phyloP scores from a whole-genome alignment of 2,329 filamentous ascomycete species.

The Coniella vitis region DNA sequence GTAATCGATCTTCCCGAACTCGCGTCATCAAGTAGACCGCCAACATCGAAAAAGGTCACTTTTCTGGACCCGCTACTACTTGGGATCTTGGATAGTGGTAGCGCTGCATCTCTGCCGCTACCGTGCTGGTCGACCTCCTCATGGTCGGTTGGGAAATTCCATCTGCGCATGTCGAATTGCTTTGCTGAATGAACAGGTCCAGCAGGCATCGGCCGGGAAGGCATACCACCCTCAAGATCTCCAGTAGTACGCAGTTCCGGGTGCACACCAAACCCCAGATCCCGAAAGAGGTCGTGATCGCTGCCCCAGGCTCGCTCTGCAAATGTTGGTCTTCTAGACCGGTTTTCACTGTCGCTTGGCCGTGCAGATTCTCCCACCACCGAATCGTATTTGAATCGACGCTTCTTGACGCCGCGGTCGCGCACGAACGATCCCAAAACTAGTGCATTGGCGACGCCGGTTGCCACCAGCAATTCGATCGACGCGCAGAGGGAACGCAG shows the following conservation, averaged over 20 bases:
- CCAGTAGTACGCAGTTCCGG: conserved; percentile 40
- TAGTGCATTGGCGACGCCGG: conserved; percentile 78
- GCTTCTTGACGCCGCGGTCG: conserved; percentile 84
- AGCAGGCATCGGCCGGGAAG: conserved; percentile 25
- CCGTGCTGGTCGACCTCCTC: conserved; percentile 22
- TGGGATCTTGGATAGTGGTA: conserved; percentile 28
- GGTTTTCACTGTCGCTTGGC: conserved; percentile 54
- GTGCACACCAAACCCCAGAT: conserved; percentile 63
- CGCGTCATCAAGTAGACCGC: conserved; percentile 58
- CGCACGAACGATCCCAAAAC: conserved; percentile 89
- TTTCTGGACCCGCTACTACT: conserved; percentile 42
- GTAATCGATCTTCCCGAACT: conserved; percentile 9
- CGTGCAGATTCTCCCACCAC: conserved; percentile 27
- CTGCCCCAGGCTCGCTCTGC: conserved; percentile 69
- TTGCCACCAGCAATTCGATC: conserved; percentile 82
- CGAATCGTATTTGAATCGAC: conserved; percentile 66
- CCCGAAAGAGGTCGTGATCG: conserved; percentile 82
- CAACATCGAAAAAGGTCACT: conserved; percentile 81
- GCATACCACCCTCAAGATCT: conserved; percentile 12
- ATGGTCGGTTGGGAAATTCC: conserved; percentile 38
- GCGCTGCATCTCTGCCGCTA: conserved; percentile 20
- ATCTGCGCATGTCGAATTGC: conserved; percentile 30
- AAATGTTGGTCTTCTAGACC: conserved; percentile 41
- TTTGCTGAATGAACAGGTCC: conserved; percentile 26
- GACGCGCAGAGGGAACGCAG: conserved; percentile 85